phyloP scores from a whole-genome alignment of 2,329 filamentous ascomycete genomes.

The Zymoseptoria crescenta region DNA sequence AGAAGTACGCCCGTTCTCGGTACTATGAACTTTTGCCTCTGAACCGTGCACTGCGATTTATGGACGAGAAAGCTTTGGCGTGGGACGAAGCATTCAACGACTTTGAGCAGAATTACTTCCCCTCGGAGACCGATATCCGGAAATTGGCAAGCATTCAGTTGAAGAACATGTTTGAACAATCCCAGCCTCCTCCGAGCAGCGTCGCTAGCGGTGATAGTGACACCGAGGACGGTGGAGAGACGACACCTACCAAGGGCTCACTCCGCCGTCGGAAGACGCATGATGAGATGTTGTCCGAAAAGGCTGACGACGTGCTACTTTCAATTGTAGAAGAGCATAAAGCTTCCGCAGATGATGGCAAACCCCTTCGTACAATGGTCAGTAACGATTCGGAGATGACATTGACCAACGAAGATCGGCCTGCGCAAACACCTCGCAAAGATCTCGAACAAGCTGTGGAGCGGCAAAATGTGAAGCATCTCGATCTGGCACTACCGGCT shows the following conservation, averaged over 20 bases:
- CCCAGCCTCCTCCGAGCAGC: conserved; percentile 50
- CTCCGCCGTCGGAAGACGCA: conserved; percentile 34
- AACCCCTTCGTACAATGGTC: conserved; percentile 11
- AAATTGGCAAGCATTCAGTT: conserved; percentile 86
- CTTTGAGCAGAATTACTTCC: conserved; percentile 89
- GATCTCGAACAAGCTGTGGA: conserved; percentile 30
- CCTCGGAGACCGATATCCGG: conserved; percentile 89
- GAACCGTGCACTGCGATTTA: conserved; percentile 78
- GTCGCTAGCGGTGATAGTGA: conserved; percentile 32
- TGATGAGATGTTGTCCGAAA: conserved; percentile 46
- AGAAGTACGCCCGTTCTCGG: conserved; percentile 84
- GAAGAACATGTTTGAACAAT: conserved; percentile 90
- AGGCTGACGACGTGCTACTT: conserved; percentile 55
- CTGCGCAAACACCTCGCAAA: conserved; percentile 23
- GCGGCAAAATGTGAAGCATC: conserved; percentile 50
- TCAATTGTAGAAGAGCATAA: conserved; percentile 58
- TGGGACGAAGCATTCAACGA: conserved; percentile 89
- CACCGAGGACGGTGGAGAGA: conserved; percentile 57
- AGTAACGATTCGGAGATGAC: conserved; percentile 11
- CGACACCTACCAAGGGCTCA: conserved; percentile 22
- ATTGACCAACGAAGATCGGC: conserved; percentile 13
- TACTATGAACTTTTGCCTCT: conserved; percentile 96
- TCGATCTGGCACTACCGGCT: conserved; percentile 51
- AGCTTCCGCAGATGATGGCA: conserved; percentile 15
- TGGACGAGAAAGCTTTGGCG: conserved; percentile 84